Conservation (phyloP, 768 basidiomycete species). For the Amyloporia xantha region DNA sequence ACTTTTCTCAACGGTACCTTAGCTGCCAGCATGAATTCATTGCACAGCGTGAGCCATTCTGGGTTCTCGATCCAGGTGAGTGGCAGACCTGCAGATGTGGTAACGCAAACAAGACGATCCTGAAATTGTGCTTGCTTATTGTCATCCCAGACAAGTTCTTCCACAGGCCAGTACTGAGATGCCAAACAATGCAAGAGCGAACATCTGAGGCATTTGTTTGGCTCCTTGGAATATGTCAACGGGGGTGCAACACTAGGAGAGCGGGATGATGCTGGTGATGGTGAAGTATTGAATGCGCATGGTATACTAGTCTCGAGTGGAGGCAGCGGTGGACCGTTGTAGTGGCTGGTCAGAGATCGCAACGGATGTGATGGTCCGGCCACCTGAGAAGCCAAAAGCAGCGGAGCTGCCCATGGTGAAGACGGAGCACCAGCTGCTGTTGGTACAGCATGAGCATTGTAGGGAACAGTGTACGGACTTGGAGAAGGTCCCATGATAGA, state of each 20-base stretch:
- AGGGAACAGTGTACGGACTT: background rate
- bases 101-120: conserved; percentile 12
- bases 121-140: background rate
- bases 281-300: background rate
- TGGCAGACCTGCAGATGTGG: conserved; percentile 28
- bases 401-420: background rate
- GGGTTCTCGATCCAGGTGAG: conserved; percentile 34
- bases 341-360: background rate
- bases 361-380: background rate
- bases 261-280: background rate
- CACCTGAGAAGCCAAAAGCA: background rate
- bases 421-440: too few species aligned
- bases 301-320: background rate
- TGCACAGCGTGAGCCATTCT: conserved; percentile 25
- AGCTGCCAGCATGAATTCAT: conserved; percentile 17
- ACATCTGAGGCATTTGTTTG: background rate
- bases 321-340: background rate
- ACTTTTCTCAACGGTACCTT: background rate
- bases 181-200: background rate
- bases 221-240: background rate
- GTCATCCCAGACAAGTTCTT: background rate
- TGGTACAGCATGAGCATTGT: background rate
- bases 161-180: background rate
- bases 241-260: background rate
- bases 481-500: background rate